Base-by-base conservation (phyloP, 2,329 filamentous ascomycete genomes). In the Pseudopyricularia cyperi region DNA sequence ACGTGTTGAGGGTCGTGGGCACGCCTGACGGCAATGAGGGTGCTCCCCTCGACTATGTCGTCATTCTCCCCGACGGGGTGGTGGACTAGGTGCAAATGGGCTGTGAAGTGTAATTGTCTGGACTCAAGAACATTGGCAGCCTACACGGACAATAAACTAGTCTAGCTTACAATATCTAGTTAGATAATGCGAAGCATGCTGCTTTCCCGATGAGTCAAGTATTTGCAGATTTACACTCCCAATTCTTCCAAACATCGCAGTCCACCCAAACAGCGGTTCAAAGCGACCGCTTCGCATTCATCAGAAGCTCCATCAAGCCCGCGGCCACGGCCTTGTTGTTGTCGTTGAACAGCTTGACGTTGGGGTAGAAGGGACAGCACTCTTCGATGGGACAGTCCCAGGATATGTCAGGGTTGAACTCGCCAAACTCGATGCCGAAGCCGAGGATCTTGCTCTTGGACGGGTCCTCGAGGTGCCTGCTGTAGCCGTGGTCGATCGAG, bases 11-110 rank as follows among this genome's bases (percentile, higher is more conserved):
- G 57, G 71, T 85, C 54, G 71, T 77, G 3, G 80, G 82, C 0
- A 67, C 58, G 30, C 73, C 82, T 0, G 69, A 83, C 62, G 81
- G 82, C 0, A 66, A 69, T 26, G 83, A 87, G 66, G 72, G 72
- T 11, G 83, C 83, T 50, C 80, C 83, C 4, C 52, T 87, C 55
- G 83, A 87, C 65, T 87, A 87, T 62, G 64, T 87, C 42, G 73
- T 74, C 4, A 65, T 87, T 48, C 60, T 87, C 53, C 82, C 82
- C 0, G 59, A 63, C 3, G 80, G 78, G 0, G 19, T 48, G 9
- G 51, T 50, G 3, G 53, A 54, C 28, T 54, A 17, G 2, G 15
- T 35, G 5, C 1, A 15, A 42, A 26, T 30, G 28, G 28, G 28
- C 28, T 30, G 9, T 9, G 5, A 30, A 30, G 5, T 30, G 28